Percentiles rank a stretch among this genome's conserved stretches.
Conservation (phyloP, 202 grass and related monocot genomes). For the Cymbopogon flexuosus region DNA sequence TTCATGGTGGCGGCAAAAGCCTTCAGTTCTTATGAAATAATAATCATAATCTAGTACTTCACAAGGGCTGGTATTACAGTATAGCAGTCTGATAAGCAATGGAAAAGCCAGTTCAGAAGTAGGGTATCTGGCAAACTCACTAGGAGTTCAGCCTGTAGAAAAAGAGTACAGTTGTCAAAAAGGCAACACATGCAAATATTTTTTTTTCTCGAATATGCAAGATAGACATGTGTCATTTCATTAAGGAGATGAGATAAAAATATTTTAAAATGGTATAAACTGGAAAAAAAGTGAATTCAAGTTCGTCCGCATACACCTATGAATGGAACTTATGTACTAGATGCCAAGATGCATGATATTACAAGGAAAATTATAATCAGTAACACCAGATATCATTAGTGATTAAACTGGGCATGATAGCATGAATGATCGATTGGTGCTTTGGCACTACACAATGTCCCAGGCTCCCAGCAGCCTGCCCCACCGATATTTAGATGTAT, state of each 20-base stretch:
- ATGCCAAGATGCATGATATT: not conserved
- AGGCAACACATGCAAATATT: not conserved
- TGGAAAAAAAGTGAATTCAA: conserved; percentile 10
- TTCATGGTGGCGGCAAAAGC: conserved; percentile 6
- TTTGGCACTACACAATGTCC: not conserved
- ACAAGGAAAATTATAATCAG: not conserved
- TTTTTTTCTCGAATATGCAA: not conserved
- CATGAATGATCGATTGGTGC: not conserved
- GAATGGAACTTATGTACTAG: not conserved
- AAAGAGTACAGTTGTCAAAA: conserved; percentile 31
- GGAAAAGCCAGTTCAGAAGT: conserved; percentile 87
- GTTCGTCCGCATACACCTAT: not conserved
- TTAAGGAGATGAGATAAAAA: not conserved
- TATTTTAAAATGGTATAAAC: not conserved
- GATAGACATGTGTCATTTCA: not conserved
- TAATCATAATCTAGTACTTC: conserved; percentile 55
- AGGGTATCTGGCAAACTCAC: conserved; percentile 67
- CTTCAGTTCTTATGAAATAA: conserved; percentile 21
- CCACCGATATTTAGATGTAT: not conserved
- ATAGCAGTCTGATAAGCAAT: conserved; percentile 90
- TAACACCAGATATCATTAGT: not conserved
- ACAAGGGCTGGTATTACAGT: conserved; percentile 73
- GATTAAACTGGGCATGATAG: not conserved
- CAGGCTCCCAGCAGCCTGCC: not conserved
- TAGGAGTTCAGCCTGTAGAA: conserved; percentile 71